A percentile compares a stretch with the other conserved stretches of the same genome.
These are phyloP conservation scores for Bauhinia variegata DNA, from an alignment of 306 rosid species.

Conservation along the genomic window DNA sequence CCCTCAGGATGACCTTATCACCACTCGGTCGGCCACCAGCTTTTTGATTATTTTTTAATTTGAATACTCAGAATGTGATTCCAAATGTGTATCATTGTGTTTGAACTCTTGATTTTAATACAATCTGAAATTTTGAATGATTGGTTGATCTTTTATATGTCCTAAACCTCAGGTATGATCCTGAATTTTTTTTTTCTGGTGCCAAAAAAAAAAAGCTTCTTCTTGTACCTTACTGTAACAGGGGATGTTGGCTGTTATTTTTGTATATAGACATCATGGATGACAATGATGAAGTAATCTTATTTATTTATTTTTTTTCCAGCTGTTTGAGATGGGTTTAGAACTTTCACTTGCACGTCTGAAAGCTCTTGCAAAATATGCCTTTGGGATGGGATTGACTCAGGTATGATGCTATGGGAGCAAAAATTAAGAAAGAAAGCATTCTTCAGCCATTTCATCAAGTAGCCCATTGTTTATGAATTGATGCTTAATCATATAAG, in stretches of 20 bases:
- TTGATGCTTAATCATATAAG: background rate
- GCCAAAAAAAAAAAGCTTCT: background rate
- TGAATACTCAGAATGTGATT: background rate
- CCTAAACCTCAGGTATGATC: slow-evolving; percentile 1
- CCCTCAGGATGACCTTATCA: too few relatives aligned
- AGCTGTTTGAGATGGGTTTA: slow-evolving; percentile 99
- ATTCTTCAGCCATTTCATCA: slow-evolving; percentile 21
- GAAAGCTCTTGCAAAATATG: slow-evolving; percentile 97
- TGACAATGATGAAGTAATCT: too few relatives aligned
- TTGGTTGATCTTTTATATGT: background rate
- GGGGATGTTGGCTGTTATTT: slow-evolving; percentile 13
- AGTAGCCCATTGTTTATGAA: slow-evolving; percentile 12
- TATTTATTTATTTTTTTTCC: slow-evolving; percentile 53
- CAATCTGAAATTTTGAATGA: background rate
- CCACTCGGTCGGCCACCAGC: too few relatives aligned
- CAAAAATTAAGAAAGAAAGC: slow-evolving; percentile 11
- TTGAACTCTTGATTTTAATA: slow-evolving; percentile 10
- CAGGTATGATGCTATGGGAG: slow-evolving; percentile 66
- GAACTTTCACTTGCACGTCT: slow-evolving; percentile 98
- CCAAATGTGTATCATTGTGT: background rate
- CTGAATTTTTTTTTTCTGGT: background rate
- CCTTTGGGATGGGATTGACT: slow-evolving; percentile 94
- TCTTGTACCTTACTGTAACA: slow-evolving; percentile 20
- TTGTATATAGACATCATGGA: slow-evolving; percentile 5
- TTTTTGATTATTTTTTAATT: too few relatives aligned